Conservation (phyloP, 2,329 filamentous ascomycete genomes). For the Penicillium sp. region DNA sequence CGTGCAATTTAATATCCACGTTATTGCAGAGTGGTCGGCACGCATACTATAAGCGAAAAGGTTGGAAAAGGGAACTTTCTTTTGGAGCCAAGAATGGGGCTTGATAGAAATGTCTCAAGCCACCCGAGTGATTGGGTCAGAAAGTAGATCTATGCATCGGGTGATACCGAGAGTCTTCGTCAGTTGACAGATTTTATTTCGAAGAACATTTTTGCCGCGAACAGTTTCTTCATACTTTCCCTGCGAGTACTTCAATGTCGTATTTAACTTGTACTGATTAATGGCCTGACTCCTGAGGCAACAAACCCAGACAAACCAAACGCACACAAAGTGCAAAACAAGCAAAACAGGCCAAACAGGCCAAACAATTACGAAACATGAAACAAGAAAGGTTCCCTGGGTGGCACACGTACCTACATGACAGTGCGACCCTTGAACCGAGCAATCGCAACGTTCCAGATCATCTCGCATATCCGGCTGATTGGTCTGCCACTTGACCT, state of each 20-base stretch:
- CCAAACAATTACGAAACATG: not conserved
- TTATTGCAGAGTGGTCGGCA: too few species aligned
- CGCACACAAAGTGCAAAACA: not conserved
- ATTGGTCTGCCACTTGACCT: constrained; percentile 10
- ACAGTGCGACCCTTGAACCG: constrained; percentile 7
- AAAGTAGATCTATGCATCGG: too few species aligned
- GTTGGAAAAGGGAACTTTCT: too few species aligned
- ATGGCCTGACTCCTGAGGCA: not conserved
- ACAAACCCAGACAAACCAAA: not conserved
- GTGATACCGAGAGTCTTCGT: too few species aligned
- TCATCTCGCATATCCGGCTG: constrained; percentile 1
- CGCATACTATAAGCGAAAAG: too few species aligned
- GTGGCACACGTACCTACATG: constrained; percentile 2
- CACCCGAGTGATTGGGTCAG: too few species aligned
- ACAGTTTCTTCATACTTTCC: not conserved
- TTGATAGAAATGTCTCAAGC: too few species aligned
- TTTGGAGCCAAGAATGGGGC: too few species aligned
- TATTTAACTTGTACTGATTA: too few species aligned
- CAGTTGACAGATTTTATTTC: too few species aligned
- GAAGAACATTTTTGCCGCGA: too few species aligned
- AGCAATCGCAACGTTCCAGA: constrained; percentile 17
- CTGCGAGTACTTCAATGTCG: not conserved
- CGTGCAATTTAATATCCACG: too few species aligned
- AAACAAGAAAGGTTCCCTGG: not conserved
- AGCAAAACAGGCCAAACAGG: not conserved